Conservation (phyloP, 78 protist species). For the Blattamonas nauphoetae region DNA sequence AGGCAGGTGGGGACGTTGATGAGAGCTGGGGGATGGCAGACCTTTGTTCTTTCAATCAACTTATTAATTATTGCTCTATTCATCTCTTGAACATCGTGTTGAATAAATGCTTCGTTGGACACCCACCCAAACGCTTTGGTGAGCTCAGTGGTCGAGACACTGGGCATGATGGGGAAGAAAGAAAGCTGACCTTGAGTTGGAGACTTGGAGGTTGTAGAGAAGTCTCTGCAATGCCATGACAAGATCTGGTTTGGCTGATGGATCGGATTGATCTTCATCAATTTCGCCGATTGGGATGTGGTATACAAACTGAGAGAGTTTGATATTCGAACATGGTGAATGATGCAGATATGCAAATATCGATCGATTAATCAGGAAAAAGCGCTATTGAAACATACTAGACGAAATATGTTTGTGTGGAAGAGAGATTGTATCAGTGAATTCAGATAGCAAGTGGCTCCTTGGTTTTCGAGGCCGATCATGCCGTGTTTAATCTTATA, state of each 20-base stretch:
- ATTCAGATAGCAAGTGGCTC: no score
- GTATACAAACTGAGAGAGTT: neutral
- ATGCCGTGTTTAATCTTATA: no score
- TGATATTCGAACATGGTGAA: no score
- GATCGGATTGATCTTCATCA: neutral
- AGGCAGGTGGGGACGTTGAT: no score
- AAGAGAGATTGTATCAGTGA: no score
- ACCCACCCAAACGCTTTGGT: constrained; percentile 22
- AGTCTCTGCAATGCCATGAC: neutral
- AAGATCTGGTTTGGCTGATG: neutral
- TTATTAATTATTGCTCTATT: neutral
- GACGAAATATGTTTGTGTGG: no score
- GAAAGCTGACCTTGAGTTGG: no score
- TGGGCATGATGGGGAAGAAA: no score
- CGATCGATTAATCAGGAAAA: no score
- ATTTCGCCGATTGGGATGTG: neutral
- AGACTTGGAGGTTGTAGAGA: neutral
- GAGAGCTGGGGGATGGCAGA: neutral
- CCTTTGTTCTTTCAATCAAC: neutral
- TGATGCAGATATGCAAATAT: no score
- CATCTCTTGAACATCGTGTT: constrained; percentile 16
- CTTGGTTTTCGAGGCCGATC: no score
- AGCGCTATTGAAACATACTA: no score
- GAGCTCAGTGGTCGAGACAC: neutral
- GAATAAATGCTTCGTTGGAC: neutral